Evolutionary conservation across 176 grass and related monocot species (phyloP).

Genomic region (Paspalum vaginatum): DNA sequence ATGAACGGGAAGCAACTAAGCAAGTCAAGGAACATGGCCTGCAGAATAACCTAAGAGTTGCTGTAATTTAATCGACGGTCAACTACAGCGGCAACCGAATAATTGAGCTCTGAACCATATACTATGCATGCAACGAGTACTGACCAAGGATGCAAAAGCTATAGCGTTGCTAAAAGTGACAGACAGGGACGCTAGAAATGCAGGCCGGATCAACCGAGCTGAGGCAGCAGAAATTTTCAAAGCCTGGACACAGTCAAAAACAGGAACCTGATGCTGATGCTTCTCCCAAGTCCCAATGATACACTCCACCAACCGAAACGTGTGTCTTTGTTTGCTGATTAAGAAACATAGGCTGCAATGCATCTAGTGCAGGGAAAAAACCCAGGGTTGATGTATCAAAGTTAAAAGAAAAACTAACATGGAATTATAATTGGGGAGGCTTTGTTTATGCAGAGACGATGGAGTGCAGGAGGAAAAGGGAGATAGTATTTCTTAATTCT

Average conservation of each 20-base stretch:
- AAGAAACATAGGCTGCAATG: slow-evolving; percentile 13
- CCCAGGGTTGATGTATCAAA: slow-evolving; percentile 10
- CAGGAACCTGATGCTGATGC: slow-evolving; percentile 40
- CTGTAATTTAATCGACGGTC: slow-evolving; percentile 43
- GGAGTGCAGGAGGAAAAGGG: background rate
- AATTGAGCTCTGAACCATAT: slow-evolving; percentile 23
- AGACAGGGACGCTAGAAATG: slow-evolving; percentile 24
- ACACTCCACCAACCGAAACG: slow-evolving; percentile 40
- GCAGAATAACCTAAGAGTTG: slow-evolving; percentile 23
- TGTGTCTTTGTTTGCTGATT: slow-evolving; percentile 35
- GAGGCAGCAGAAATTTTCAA: slow-evolving; percentile 40
- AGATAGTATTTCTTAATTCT: slow-evolving; percentile 18
- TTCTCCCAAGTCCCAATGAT: slow-evolving; percentile 1
- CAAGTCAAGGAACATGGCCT: slow-evolving; percentile 31
- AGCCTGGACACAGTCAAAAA: slow-evolving; percentile 44
- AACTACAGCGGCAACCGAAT: slow-evolving; percentile 36
- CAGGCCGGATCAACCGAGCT: slow-evolving; percentile 1
- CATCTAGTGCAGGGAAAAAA: slow-evolving; percentile 34
- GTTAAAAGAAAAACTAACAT: background rate
- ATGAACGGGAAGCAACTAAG: slow-evolving; percentile 19
- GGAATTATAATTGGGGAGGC: background rate
- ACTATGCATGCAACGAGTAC: background rate
- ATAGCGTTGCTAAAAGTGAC: background rate
- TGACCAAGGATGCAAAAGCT: slow-evolving; percentile 5
- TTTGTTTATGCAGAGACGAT: slow-evolving; percentile 26